Conservation (phyloP, 2,329 filamentous ascomycete species). For the Pleurostoma richardsiae region DNA sequence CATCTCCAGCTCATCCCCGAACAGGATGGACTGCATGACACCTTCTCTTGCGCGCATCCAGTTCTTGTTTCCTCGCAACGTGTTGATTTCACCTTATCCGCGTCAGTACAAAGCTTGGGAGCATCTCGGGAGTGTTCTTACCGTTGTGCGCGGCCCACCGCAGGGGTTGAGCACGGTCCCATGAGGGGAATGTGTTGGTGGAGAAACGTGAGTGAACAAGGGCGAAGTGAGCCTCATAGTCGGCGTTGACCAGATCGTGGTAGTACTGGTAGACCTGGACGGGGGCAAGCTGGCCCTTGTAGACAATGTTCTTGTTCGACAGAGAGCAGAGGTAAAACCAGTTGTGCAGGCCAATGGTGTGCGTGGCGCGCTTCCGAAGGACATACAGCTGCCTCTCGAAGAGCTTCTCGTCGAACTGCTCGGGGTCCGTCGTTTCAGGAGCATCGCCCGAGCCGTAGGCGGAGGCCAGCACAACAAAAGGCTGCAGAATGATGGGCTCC, state of each 20-base stretch:
- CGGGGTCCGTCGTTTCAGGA: slow-evolving; percentile 72
- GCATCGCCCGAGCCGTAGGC: slow-evolving; percentile 78
- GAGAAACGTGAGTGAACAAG: slow-evolving; percentile 96
- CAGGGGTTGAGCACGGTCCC: slow-evolving; percentile 94
- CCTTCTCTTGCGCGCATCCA: slow-evolving; percentile 98
- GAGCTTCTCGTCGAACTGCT: slow-evolving; percentile 74
- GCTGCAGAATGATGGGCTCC: slow-evolving; percentile 92
- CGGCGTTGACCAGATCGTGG: slow-evolving; percentile 92
- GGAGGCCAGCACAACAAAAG: slow-evolving; percentile 83
- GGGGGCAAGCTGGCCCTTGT: slow-evolving; percentile 93
- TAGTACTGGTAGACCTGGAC: slow-evolving; percentile 98
- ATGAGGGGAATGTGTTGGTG: slow-evolving; percentile 96
- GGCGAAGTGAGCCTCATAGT: slow-evolving; percentile 96
- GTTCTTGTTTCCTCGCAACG: slow-evolving; percentile 95
- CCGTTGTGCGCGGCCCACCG: slow-evolving; percentile 98
- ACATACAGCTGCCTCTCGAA: slow-evolving; percentile 95
- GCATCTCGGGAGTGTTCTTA: slow-evolving; percentile 22
- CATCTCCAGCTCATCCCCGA: slow-evolving; percentile 84
- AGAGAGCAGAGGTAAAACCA: slow-evolving; percentile 99
- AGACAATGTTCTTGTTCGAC: slow-evolving; percentile 97
- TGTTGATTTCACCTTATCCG: slow-evolving; percentile 77
- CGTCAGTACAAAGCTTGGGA: slow-evolving; percentile 9
- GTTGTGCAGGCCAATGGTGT: slow-evolving; percentile 91
- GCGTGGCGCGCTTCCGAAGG: slow-evolving; percentile 88
- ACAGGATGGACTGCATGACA: slow-evolving; percentile 87